phyloP scores from a whole-genome alignment of 768 basidiomycete genomes.

The Suillus decipiens region DNA sequence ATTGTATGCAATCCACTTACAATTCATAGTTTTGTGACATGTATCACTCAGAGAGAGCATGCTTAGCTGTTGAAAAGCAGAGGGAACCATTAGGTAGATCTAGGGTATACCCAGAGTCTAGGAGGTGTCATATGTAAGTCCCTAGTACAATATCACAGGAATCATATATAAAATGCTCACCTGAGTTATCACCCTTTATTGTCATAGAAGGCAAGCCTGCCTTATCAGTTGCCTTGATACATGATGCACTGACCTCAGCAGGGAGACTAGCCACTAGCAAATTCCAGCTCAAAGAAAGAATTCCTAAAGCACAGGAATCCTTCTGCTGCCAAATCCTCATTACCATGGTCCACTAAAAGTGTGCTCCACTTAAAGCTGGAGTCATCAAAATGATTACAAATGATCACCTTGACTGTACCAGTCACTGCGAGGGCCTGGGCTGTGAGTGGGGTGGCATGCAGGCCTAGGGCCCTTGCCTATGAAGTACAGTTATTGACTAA shows the following conservation, averaged over 20 bases:
- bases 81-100: slow-evolving; percentile 1
- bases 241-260: background rate
- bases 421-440: no score
- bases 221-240: background rate
- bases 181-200: background rate
- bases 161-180: background rate
- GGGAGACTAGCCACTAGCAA: background rate
- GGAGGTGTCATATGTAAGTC: no score
- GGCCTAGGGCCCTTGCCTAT: no score
- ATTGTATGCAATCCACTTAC: background rate
- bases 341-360: no score
- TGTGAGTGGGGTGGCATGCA: no score
- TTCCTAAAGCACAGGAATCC: background rate
- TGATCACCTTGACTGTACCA: no score
- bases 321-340: background rate
- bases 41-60: background rate
- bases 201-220: background rate
- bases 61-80: background rate
- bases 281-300: background rate
- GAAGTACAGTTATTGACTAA: no score
- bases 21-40: slow-evolving; percentile 5
- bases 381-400: no score
- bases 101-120: background rate
- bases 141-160: no score
- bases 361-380: no score